Conservation (phyloP, 345 rosid species). For the Iberis pinnata region DNA sequence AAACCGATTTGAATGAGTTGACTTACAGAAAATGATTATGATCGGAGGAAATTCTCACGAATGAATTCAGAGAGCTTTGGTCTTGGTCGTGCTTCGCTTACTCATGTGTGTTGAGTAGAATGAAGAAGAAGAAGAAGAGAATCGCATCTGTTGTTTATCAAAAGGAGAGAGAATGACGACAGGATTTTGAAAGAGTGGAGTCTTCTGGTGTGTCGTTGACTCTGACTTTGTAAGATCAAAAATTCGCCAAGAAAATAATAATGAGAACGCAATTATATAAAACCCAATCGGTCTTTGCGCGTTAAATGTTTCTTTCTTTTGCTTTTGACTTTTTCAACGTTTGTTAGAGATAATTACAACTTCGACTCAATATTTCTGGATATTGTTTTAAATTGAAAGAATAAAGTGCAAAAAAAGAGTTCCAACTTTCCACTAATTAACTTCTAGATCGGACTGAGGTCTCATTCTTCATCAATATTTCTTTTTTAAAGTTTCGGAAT, state of each 20-base stretch:
- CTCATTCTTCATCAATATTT: too few relatives aligned
- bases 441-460: too few relatives aligned
- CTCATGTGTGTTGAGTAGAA: conserved; percentile 5
- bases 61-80: conserved; percentile 1
- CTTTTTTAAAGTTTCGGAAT: too few relatives aligned
- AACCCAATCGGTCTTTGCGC: conserved; percentile 30
- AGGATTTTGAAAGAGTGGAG: conserved; percentile 1
- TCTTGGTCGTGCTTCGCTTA: background rate
- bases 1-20: too few relatives aligned
- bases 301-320: conserved; percentile 17
- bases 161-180: conserved; percentile 11
- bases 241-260: conserved; percentile 14
- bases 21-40: background rate
- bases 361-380: too few relatives aligned
- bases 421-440: too few relatives aligned
- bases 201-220: conserved; percentile 25
- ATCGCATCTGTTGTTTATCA: conserved; percentile 18
- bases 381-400: too few relatives aligned
- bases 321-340: conserved; percentile 22
- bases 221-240: conserved; percentile 19
- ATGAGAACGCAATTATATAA: conserved; percentile 26
- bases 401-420: too few relatives aligned
- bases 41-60: background rate
- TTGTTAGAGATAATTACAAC: too few relatives aligned
- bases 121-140: conserved; percentile 17